phyloP scores from a whole-genome alignment of 306 rosid species.

The Rubus parviflorus region DNA sequence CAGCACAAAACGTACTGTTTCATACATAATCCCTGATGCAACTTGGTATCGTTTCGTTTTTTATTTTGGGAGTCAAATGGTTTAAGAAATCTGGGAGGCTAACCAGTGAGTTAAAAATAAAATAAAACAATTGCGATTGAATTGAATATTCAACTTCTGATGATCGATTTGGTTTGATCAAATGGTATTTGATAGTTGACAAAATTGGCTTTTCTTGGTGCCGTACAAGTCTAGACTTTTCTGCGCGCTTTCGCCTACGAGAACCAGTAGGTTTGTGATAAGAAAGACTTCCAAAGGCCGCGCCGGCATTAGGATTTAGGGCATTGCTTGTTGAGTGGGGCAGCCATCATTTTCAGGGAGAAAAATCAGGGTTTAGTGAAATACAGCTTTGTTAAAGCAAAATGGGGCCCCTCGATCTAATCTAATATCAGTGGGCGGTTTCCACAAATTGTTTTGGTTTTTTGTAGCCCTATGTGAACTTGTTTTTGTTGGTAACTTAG shows the following conservation, averaged over 20 bases:
- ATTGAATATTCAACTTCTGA: background rate
- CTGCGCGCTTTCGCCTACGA: background rate
- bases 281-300: background rate
- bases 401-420: background rate
- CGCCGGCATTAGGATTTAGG: background rate
- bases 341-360: conserved; percentile 14
- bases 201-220: background rate
- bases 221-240: background rate
- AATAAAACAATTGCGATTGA: background rate
- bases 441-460: background rate
- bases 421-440: background rate
- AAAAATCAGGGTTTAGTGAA: background rate
- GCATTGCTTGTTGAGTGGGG: background rate
- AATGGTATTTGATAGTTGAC: background rate
- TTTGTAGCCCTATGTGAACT: background rate
- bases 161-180: background rate
- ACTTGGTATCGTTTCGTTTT: background rate
- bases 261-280: background rate
- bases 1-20: background rate
- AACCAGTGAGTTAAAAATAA: background rate
- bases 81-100: background rate
- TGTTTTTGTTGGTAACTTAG: background rate
- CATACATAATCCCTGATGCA: background rate
- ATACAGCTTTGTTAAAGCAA: background rate
- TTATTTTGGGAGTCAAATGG: background rate